Conservation (phyloP, 129 eudicot genomes). For the Centella asiatica region DNA sequence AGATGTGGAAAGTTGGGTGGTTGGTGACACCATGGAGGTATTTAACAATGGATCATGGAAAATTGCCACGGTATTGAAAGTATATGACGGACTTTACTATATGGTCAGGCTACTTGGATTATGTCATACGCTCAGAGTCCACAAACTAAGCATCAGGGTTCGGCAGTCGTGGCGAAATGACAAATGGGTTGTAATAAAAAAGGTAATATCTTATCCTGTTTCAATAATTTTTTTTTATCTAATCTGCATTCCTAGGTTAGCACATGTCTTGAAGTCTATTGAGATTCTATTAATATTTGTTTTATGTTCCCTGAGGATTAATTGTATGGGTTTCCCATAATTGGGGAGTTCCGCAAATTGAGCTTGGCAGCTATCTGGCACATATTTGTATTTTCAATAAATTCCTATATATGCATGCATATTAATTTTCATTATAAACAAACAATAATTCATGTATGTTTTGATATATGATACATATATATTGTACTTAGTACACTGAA, state of each 20-base stretch:
- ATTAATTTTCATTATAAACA: too few species aligned
- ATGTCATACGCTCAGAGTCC: conserved; percentile 21
- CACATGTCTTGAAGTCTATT: background rate
- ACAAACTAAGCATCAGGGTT: conserved; percentile 22
- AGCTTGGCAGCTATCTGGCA: background rate
- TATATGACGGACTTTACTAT: conserved; percentile 24
- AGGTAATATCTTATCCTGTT: conserved; percentile 17
- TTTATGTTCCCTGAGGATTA: background rate
- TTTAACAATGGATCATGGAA: conserved; percentile 48
- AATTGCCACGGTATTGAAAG: conserved; percentile 29
- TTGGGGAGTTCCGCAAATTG: too few species aligned
- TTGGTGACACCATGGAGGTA: conserved; percentile 53
- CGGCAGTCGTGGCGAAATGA: conserved; percentile 39
- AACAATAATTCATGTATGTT: too few species aligned
- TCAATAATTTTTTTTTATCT: background rate
- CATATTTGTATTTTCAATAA: background rate
- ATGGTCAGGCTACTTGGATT: conserved; percentile 30
- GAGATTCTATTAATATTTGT: background rate
- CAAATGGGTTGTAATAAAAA: conserved; percentile 32
- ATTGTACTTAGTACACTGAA: too few species aligned
- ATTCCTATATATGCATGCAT: too few species aligned
- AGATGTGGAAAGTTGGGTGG: conserved; percentile 20
- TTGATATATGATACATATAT: too few species aligned
- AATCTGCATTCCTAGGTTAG: background rate
- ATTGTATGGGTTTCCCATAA: too few species aligned